Conservation (phyloP, 2,329 filamentous ascomycete species). For the Drechslerella dactyloides region DNA sequence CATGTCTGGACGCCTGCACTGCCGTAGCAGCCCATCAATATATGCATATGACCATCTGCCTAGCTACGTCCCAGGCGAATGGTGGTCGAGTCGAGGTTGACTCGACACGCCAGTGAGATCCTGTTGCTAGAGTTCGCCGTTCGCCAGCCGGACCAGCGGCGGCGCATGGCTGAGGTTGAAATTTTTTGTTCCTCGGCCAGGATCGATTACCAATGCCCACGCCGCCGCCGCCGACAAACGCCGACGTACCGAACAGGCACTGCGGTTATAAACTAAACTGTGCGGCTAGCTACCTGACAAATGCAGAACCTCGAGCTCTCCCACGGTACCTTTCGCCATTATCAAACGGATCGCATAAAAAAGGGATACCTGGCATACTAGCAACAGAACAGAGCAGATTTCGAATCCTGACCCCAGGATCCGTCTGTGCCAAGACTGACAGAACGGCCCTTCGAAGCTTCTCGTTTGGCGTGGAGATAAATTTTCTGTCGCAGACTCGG, state of each 20-base stretch:
- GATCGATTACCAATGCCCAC: conserved; percentile 43
- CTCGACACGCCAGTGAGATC: no score
- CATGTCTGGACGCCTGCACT: no score
- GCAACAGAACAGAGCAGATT: background rate
- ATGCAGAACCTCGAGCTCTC: conserved; percentile 33
- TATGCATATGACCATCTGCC: no score
- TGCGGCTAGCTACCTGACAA: conserved; percentile 38
- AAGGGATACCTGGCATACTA: background rate
- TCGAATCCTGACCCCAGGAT: conserved; percentile 33
- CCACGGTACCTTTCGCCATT: background rate
- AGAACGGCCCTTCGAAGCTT: conserved; percentile 21
- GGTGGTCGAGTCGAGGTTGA: no score
- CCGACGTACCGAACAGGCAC: conserved; percentile 34
- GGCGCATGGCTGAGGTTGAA: conserved; percentile 13
- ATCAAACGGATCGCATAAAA: conserved; percentile 8
- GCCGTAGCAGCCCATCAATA: no score
- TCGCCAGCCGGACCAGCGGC: conserved; percentile 41
- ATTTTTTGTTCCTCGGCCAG: conserved; percentile 44
- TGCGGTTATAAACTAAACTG: conserved; percentile 28
- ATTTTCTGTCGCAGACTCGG: background rate
- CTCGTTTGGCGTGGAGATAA: background rate
- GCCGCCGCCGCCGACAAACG: conserved; percentile 21
- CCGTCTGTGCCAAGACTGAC: conserved; percentile 28
- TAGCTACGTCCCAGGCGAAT: no score
- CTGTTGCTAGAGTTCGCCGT: background rate